phyloP scores from a whole-genome alignment of 2,329 filamentous ascomycete genomes.

The Ambrosiella cleistominuta region DNA sequence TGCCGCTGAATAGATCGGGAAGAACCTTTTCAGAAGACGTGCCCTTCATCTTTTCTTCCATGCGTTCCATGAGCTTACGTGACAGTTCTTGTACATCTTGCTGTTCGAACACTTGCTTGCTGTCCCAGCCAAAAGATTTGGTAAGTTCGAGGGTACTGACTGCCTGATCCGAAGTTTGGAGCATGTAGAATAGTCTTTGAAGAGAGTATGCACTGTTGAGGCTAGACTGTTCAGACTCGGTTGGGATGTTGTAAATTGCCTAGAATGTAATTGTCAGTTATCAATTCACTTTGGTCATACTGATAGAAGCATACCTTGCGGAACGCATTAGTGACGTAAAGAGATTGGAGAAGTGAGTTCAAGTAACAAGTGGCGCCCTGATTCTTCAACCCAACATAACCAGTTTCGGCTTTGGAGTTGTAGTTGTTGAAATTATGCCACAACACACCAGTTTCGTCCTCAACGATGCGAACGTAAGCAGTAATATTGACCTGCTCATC shows the following conservation, averaged over 20 bases:
- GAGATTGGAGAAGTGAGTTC: conserved; percentile 66
- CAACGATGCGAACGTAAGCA: conserved; percentile 63
- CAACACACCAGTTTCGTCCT: conserved; percentile 73
- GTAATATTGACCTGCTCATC: conserved; percentile 64
- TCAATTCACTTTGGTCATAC: neutral
- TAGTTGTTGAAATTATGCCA: conserved; percentile 92
- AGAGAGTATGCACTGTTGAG: conserved; percentile 85
- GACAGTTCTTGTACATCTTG: conserved; percentile 97
- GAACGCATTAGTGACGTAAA: conserved; percentile 84
- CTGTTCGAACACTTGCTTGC: conserved; percentile 92
- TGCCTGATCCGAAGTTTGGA: conserved; percentile 70
- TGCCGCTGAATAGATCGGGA: conserved; percentile 83
- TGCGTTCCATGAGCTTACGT: conserved; percentile 87
- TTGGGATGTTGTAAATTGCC: conserved; percentile 96
- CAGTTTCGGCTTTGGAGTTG: conserved; percentile 97
- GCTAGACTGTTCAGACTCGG: conserved; percentile 62
- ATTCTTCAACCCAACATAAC: conserved; percentile 90
- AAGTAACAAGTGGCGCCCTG: conserved; percentile 87
- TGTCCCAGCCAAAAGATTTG: conserved; percentile 95
- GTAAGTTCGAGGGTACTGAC: conserved; percentile 88
- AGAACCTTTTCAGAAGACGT: conserved; percentile 80
- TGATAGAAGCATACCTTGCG: conserved; percentile 45
- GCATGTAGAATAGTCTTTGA: conserved; percentile 82
- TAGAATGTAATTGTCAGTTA: conserved; percentile 20
- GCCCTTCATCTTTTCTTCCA: conserved; percentile 97